Base-by-base conservation (phyloP, 2,329 filamentous ascomycete species). In the Cladosporium sp. region DNA sequence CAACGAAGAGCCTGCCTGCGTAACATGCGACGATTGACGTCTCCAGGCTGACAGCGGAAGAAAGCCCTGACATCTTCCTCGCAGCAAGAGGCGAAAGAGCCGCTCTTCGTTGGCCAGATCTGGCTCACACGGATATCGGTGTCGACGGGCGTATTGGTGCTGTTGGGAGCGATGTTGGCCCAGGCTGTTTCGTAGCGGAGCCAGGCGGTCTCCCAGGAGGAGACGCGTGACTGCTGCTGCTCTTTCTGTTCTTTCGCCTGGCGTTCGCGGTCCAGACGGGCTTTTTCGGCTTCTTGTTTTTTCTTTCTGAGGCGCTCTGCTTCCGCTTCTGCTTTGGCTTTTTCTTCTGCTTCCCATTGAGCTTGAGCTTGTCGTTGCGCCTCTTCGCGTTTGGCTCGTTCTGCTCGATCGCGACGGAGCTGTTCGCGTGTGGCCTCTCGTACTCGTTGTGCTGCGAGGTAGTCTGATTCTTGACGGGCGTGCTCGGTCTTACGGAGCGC, bases 1-100 rank as follows among this genome's bases (percentile, higher is more conserved):
- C 62, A 58, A 8, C 51, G 62, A 18, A 59, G n/a, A n/a, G 52
- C 51, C 44, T 64, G 62, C 26, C 62, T 49, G 12, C 62, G 62
- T 7, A 64, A 7, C 14, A 26, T 41, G 0, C 38, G 55, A 15
- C 51, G 51, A n/a, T 6, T 44, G 2, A 26, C 24, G n/a, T 32
- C 34, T n/a, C 36, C 38, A 26, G 62, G 52, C 8, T 30, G 36
- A 28, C 18, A 30, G 21, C 21, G 14, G 30, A 65, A 65, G 52
- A 65, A 58, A 8, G 28, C 26, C 4, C 21, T 47, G 2, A 65
- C 62, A n/a, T 36, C 38, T 3, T 26, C 54, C 21, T 57, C 52
- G 14, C 62, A 32, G 54, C 62, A 64, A 44, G 51, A 64, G 2
- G 36, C 12, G 11, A 49, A 58, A 15, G 26, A 57, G 1, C 62